phyloP scores from a whole-genome alignment of 2,329 filamentous ascomycete species.

The Hysterium pulicare region DNA sequence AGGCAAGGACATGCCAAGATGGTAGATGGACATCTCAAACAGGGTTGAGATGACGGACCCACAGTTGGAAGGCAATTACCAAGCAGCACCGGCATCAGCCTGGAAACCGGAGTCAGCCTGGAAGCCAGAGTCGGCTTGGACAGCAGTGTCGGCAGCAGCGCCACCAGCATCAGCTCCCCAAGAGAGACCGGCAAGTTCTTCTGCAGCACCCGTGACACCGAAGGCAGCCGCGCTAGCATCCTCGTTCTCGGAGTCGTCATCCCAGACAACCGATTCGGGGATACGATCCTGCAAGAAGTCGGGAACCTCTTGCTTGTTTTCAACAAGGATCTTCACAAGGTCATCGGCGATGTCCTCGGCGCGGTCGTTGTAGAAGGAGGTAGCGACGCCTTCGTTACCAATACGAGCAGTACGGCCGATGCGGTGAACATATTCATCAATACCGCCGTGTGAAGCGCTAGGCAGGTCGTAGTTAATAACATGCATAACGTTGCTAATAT shows the following conservation, averaged over 20 bases:
- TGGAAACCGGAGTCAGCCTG: not conserved
- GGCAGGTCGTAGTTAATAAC: conserved; percentile 94
- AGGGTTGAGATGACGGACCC: too few species aligned
- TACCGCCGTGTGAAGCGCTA: conserved; percentile 70
- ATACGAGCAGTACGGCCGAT: conserved; percentile 96
- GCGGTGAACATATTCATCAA: conserved; percentile 89
- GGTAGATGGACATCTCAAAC: too few species aligned
- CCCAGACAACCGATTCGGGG: conserved; percentile 46
- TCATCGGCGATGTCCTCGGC: conserved; percentile 71
- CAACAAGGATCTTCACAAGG: conserved; percentile 76
- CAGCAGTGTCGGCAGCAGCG: not conserved
- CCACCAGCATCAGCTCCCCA: conserved; percentile 2
- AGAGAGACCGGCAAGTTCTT: not conserved
- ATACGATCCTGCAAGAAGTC: conserved; percentile 71
- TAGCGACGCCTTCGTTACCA: conserved; percentile 79
- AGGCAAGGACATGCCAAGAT: too few species aligned
- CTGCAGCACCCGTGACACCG: too few species aligned
- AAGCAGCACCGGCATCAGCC: too few species aligned
- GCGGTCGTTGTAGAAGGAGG: conserved; percentile 80
- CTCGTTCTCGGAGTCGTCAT: conserved; percentile 49
- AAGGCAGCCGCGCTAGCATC: conserved; percentile 15
- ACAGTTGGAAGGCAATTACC: too few species aligned
- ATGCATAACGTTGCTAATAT: conserved; percentile 81
- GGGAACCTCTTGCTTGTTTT: conserved; percentile 74
- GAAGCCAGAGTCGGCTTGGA: not conserved